These are phyloP conservation scores for Amaranthus cruentus DNA, from an alignment of 148 eudicot genomes.

Conservation along the genomic window DNA sequence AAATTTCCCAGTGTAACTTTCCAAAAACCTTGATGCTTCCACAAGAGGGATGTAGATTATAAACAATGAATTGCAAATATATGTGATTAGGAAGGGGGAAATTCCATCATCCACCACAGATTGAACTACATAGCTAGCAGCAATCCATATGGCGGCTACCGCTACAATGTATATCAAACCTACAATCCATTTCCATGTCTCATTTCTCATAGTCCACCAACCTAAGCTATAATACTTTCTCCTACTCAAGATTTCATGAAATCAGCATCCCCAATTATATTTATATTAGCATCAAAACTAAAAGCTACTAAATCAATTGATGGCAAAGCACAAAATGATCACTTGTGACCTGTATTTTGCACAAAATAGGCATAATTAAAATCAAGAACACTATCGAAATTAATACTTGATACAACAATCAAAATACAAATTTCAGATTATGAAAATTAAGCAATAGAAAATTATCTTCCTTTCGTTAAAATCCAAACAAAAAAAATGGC, in stretches of 20 bases:
- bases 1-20: conserved; percentile 49
- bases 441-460: neutral
- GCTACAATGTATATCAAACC: conserved; percentile 75
- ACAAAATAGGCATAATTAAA: neutral
- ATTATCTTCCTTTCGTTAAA: neutral
- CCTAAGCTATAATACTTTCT: conserved; percentile 5
- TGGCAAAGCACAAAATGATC: neutral
- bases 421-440: too few species aligned
- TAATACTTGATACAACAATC: too few species aligned
- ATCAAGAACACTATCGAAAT: too few species aligned
- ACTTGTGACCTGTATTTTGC: conserved; percentile 18
- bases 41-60: conserved; percentile 70
- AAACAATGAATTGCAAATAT: conserved; percentile 90
- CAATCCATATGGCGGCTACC: conserved; percentile 95
- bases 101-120: conserved; percentile 89
- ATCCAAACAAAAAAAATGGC: neutral
- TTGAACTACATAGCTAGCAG: conserved; percentile 94
- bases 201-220: conserved; percentile 46
- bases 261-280: neutral
- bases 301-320: neutral
- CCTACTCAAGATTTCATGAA: conserved; percentile 15
- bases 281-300: neutral
- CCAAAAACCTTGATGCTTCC: conserved; percentile 65
- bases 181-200: conserved; percentile 70
- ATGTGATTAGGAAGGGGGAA: conserved; percentile 87